Conservation (phyloP, 2,329 filamentous ascomycete species). For the Fusarium newnesense region DNA sequence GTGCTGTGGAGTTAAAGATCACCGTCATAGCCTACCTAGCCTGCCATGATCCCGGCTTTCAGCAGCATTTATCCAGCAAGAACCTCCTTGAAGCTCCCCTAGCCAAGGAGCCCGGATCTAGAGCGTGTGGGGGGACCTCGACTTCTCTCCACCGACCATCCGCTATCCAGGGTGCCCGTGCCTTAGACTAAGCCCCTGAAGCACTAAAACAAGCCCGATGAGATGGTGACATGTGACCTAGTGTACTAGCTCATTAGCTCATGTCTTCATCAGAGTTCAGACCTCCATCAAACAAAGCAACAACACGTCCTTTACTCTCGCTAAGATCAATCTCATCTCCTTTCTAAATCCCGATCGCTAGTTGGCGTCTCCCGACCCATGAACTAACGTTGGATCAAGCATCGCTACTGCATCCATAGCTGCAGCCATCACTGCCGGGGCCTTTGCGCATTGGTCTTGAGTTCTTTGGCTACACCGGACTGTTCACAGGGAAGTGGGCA, state of each 20-base stretch:
- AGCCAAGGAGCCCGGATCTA: constrained; percentile 4
- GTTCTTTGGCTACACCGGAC: not conserved
- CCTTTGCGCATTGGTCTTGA: not conserved
- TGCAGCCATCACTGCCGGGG: not conserved
- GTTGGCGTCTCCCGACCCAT: constrained; percentile 10
- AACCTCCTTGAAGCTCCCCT: not conserved
- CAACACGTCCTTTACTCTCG: constrained; percentile 6
- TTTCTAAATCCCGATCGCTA: not conserved
- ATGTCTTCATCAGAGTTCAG: not conserved
- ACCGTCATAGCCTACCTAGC: constrained; percentile 5
- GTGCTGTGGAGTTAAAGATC: constrained; percentile 30
- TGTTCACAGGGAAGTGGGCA: not conserved
- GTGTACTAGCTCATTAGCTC: constrained; percentile 3
- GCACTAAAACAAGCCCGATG: constrained; percentile 23
- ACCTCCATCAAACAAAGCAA: constrained; percentile 16
- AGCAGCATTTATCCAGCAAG: constrained; percentile 5
- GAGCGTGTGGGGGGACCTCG: constrained; percentile 27
- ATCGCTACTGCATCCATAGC: not conserved
- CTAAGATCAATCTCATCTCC: not conserved
- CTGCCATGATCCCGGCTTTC: constrained; percentile 4
- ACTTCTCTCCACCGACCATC: not conserved
- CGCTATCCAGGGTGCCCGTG: constrained; percentile 11
- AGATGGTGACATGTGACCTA: constrained; percentile 25
- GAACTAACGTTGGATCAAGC: not conserved
- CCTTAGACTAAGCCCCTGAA: constrained; percentile 11